These are phyloP conservation scores for Cadophora sp. DNA, from an alignment of 2,329 filamentous ascomycete species.

Conservation along the genomic window DNA sequence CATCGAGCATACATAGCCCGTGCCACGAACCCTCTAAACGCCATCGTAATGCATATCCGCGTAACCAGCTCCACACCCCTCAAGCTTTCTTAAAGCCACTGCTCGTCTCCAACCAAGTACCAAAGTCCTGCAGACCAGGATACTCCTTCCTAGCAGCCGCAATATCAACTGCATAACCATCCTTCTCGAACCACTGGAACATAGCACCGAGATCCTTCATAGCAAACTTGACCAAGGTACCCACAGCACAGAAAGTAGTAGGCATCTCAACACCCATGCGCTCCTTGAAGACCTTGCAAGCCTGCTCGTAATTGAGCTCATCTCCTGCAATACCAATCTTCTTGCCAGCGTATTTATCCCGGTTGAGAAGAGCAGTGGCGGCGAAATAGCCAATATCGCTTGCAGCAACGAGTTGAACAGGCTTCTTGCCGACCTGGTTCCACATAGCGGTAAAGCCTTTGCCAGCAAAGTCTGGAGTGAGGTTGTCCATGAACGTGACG, in stretches of 20 bases:
- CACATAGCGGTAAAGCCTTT: conserved; percentile 40
- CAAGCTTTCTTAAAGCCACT: conserved; percentile 35
- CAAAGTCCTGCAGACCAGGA: conserved; percentile 52
- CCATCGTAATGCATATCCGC: conserved; percentile 20
- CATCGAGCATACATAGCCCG: not conserved
- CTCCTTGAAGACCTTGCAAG: conserved; percentile 43
- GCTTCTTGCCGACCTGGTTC: conserved; percentile 40
- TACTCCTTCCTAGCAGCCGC: conserved; percentile 49
- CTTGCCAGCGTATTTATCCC: conserved; percentile 48
- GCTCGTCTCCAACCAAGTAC: conserved; percentile 53
- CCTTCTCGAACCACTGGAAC: conserved; percentile 44
- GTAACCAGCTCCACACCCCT: not conserved
- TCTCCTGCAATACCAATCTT: conserved; percentile 54
- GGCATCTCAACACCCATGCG: conserved; percentile 43
- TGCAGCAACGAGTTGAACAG: conserved; percentile 52
- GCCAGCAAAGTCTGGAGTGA: conserved; percentile 38
- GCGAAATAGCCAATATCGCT: conserved; percentile 55
- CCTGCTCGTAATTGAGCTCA: conserved; percentile 50
- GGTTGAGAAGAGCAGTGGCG: conserved; percentile 51
- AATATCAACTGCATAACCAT: conserved; percentile 47
- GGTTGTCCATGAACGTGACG: conserved; percentile 61
- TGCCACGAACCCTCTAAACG: conserved; percentile 4
- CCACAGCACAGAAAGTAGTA: conserved; percentile 41
- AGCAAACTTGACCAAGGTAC: conserved; percentile 35
- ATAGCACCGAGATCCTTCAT: conserved; percentile 43